Base-by-base conservation (phyloP, 2,329 filamentous ascomycete genomes). In the Aspergillus pseudoglaucus region DNA sequence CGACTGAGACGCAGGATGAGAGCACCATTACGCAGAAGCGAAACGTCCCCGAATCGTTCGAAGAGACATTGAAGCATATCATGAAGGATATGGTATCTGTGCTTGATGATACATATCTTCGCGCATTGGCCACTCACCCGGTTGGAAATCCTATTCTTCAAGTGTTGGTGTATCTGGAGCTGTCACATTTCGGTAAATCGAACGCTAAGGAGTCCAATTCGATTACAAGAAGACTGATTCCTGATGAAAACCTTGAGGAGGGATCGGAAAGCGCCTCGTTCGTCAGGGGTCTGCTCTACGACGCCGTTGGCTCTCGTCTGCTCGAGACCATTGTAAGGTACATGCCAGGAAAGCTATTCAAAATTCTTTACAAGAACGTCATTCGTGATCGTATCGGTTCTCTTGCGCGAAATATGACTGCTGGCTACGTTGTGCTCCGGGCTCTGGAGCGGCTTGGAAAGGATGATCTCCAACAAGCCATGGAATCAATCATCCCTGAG, bases 131-230 rank as follows among this genome's bases (percentile, higher is more conserved):
- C 1, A 90, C 84, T 17, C 91, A 97, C 61, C 88, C 88, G 4
- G 87, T 91, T 1, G 93, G 90, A 42, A 96, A 95, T 60, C 93
- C 93, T 0, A 87, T 90, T 0, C 76, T 98, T n/a, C 93, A 97
- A 65, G 78, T 97, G 1, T 75, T 98, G 25, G 74, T 98, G 3
- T 88, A 90, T 62, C 75, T 98, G 14, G 93, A 98, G 61, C 80
- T 97, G 42, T 79, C 83, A 0, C 75, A 87, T 50, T 85, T 86
- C 55, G 81, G 81, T 44, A 86, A 88, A 55, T 75, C 79, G 47
- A 82, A 82, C 53, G 79, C 76, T 3, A 82, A 82, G 54, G 80
- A 87, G 53, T 72, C 80, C 6, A 80, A 78, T 38, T 82, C 86
- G 0, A 80, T 97, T 9, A 78, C 95, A 9, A 83, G 82, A 49